Base-by-base conservation (phyloP, 2,329 filamentous ascomycete species). In the Colletotrichum destructivum region DNA sequence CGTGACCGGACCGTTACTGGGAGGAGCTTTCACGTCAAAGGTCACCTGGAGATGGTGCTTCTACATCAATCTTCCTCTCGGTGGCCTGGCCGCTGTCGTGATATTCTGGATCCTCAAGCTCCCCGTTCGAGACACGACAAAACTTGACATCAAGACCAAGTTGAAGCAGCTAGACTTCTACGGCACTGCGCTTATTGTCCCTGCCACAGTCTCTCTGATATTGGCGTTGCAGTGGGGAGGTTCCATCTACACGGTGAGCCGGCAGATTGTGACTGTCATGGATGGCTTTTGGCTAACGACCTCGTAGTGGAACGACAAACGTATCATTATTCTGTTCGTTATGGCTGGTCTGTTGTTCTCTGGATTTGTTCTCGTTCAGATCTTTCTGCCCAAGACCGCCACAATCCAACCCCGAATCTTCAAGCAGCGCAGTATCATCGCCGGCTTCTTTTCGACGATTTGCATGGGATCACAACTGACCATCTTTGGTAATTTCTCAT, bases 391-490 rank as follows among this genome's bases (percentile, higher is more conserved):
- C 0, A 73, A 81, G 18, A 81, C 78, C 4, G 85, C 84, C 5
- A 87, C 83, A 0, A 79, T 86, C 2, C 84, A 84, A 8, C 79
- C 81, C 1, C 80, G 82, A 35, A 81, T 86, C 69, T 74, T 85
- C 40, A 79, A 75, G 44, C 79, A 84, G 62, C 81, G 83, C 4
- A 81, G 78, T 8, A 80, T 87, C n/a, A 76, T 87, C 6, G 84
- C 83, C 6, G 86, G 84, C 0, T 79, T 84, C 1, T 78, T 82
- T 15, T 84, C 83, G 69, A 84, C 84, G 73, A 79, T 87, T n/a
- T 86, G 86, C 67, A 75, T 86, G 4, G 79, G 84, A 0, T 84
- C 84, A 0, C 78, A 82, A 35, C 88, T 90, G 85, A 81, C 90
- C 73, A 83, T 89, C 78, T 78, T 84, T 40, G 64, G 78, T 79